Evolutionary conservation across 2,329 filamentous ascomycete genomes (phyloP).

Genomic region (Blumeria graminis): DNA sequence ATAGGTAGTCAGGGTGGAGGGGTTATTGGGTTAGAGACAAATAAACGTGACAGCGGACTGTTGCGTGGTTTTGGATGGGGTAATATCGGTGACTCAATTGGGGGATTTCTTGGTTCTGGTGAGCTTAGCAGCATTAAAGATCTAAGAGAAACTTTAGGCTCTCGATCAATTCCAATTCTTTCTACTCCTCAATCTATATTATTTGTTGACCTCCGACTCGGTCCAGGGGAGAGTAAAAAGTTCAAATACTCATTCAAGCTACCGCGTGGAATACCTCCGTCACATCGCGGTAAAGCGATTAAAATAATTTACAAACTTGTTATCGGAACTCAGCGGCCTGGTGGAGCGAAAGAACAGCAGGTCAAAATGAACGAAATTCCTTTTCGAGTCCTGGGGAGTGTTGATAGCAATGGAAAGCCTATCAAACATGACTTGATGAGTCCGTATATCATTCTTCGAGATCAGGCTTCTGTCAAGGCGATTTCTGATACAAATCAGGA

Average conservation of each 20-base stretch:
- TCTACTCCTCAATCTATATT: slow-evolving; percentile 87
- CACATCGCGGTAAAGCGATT: slow-evolving; percentile 73
- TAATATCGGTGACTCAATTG: slow-evolving; percentile 65
- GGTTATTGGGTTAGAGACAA: slow-evolving; percentile 53
- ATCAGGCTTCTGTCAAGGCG: slow-evolving; percentile 33
- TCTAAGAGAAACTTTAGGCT: slow-evolving; percentile 71
- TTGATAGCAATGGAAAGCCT: slow-evolving; percentile 70
- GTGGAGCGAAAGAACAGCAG: slow-evolving; percentile 53
- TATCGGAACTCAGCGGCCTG: slow-evolving; percentile 73
- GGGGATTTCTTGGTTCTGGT: slow-evolving; percentile 61
- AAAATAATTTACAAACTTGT: slow-evolving; percentile 83
- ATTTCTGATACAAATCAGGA: slow-evolving; percentile 8
- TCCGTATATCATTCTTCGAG: slow-evolving; percentile 71
- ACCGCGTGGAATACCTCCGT: slow-evolving; percentile 73
- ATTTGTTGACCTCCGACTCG: slow-evolving; percentile 76
- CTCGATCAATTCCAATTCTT: slow-evolving; percentile 72
- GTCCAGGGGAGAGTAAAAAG: slow-evolving; percentile 66
- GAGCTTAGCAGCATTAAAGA: slow-evolving; percentile 88
- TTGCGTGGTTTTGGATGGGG: slow-evolving; percentile 74
- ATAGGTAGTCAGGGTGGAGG: slow-evolving; percentile 70
- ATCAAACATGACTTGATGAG: slow-evolving; percentile 86
- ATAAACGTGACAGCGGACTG: slow-evolving; percentile 53
- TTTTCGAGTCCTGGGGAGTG: slow-evolving; percentile 78
- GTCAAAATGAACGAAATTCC: slow-evolving; percentile 81
- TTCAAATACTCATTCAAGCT: slow-evolving; percentile 74